phyloP scores from a whole-genome alignment of 2,329 filamentous ascomycete genomes.

The Truncatella angustata region DNA sequence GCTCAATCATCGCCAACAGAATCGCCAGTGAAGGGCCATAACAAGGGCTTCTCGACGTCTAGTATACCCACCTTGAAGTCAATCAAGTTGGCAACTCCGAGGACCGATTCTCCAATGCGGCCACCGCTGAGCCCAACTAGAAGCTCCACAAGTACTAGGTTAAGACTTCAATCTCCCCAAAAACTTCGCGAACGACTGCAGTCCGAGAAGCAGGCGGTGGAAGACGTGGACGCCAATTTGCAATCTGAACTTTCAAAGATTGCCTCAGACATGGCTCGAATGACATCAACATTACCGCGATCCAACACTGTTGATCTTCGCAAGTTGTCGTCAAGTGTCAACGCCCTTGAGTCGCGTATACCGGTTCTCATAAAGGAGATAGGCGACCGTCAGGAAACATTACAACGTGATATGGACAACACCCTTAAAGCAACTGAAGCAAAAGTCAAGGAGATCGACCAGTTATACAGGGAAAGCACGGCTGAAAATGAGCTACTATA shows the following conservation, averaged over 20 bases:
- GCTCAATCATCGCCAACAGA: conserved; percentile 17
- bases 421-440: conserved; percentile 72
- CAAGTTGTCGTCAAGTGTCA: conserved; percentile 56
- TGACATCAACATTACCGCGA: conserved; percentile 41
- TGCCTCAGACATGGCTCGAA: conserved; percentile 70
- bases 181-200: conserved; percentile 83
- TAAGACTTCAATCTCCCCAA: conserved; percentile 69
- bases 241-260: conserved; percentile 78
- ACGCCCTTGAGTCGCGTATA: conserved; percentile 66
- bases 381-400: conserved; percentile 56
- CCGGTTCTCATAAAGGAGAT: conserved; percentile 59
- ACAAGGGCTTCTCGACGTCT: conserved; percentile 51
- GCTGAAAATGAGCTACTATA: conserved; percentile 93
- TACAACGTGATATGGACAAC: conserved; percentile 70
- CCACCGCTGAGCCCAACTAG: conserved; percentile 38
- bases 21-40: conserved; percentile 32
- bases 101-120: conserved; percentile 18
- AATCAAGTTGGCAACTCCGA: conserved; percentile 16
- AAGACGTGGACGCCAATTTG: conserved; percentile 66
- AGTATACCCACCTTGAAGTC: conserved; percentile 51
- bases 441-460: conserved; percentile 79
- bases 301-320: conserved; percentile 41
- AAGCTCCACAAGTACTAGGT: conserved; percentile 46
- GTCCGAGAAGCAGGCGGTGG: conserved; percentile 73
- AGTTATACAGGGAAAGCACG: conserved; percentile 78